Conservation (phyloP, 2,329 filamentous ascomycete genomes). For the Colletotrichum orbiculare region DNA sequence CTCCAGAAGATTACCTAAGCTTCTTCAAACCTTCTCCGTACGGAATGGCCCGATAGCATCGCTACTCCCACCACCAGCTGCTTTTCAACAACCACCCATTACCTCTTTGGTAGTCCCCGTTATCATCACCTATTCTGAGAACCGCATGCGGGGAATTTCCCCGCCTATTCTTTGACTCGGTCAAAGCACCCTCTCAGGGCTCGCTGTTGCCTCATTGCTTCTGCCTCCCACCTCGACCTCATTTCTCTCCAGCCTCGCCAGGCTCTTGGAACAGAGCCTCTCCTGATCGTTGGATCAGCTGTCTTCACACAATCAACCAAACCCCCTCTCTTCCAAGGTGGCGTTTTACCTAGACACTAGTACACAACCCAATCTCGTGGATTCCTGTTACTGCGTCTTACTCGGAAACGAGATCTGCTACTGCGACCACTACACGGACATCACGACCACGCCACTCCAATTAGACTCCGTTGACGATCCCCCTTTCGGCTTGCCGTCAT, state of each 20-base stretch:
- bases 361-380: constrained; percentile 34
- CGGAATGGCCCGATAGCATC: constrained; percentile 37
- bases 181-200: constrained; percentile 38
- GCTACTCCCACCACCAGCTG: constrained; percentile 20
- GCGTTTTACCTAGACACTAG: constrained; percentile 37
- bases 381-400: constrained; percentile 38
- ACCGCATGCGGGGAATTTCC: constrained; percentile 40
- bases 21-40: constrained; percentile 2
- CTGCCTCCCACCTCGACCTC: background rate
- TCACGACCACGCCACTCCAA: constrained; percentile 7
- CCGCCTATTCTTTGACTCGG: constrained; percentile 39
- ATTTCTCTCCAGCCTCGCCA: background rate
- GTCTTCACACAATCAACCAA: background rate
- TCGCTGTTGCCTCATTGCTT: constrained; percentile 29
- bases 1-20: background rate
- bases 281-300: constrained; percentile 25
- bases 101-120: constrained; percentile 36
- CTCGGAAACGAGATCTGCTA: constrained; percentile 35
- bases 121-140: constrained; percentile 33
- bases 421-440: constrained; percentile 34
- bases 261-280: constrained; percentile 6
- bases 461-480: constrained; percentile 36
- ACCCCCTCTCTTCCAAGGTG: constrained; percentile 31
- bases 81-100: constrained; percentile 25
- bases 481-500: constrained; percentile 25